Base-by-base conservation (phyloP, 768 basidiomycete genomes). In the Xerocomellus dryophilus region DNA sequence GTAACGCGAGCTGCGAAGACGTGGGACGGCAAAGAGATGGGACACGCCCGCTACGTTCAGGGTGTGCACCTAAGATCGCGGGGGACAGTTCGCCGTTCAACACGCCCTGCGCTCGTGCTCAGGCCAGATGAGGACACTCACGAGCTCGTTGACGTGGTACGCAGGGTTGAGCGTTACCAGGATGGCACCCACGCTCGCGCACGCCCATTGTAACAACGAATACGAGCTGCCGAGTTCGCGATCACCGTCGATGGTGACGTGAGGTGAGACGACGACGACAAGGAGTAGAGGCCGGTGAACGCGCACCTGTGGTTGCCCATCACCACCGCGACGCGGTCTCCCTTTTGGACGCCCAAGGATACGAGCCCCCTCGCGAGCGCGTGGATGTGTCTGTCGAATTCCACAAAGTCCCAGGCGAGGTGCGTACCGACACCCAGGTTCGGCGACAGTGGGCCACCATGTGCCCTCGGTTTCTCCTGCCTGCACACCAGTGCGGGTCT, bases 271-370 rank as follows among this genome's bases (percentile, higher is more conserved):
- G n/a, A 23, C 29, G 10, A 27, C 44, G 21, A 10, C 32, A 31
- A 46, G 32, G 41, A 36, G 43, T 7, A 21, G 23, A 34, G 25
- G 18, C 44, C 7, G 12, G 10, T 11, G 29, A 20, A 5, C 25
- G 14, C 73, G 34, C 58, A 88, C 90, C 90, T 93, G 54, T 81
- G 88, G 56, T 92, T 93, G 5, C 90, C 90, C 89, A 93, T 90
- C 36, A 92, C 70, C 7, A 90, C 86, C 1, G 79, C 91, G 20
- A 93, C 83, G 8, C 90, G 76, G 59, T 91, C 88, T 0, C 91
- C 90, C 64, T 81, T 86, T 66, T 74, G 71, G 5, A 93, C 83
- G 15, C 89, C 89, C 72, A 92, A 71, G 1, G 69, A 70, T 14
- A 90, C 54, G 18, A 93, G 73, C 0, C 90, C 91, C 44, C 87